Evolutionary conservation across 163 green algal species (phyloP).

Genomic region (Scenedesmus sp.): DNA sequence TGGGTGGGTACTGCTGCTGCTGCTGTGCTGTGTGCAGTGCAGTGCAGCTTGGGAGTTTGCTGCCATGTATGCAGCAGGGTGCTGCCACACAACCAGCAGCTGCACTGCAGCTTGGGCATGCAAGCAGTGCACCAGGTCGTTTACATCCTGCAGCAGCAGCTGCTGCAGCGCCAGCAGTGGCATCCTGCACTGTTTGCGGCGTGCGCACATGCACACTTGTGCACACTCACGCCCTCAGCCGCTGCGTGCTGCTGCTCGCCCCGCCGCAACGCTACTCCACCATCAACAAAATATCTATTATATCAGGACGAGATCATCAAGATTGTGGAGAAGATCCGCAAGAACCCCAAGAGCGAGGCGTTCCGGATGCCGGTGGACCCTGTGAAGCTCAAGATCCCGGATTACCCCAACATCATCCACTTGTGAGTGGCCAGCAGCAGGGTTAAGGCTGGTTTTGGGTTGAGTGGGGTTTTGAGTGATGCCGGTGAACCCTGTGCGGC

Average conservation of each 20-base stretch:
- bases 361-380: constrained; percentile 85
- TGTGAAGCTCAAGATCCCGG: constrained; percentile 71
- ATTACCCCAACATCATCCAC: constrained; percentile 90
- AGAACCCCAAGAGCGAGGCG: constrained; percentile 49
- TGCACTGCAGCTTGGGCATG: background rate
- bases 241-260: background rate
- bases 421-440: background rate
- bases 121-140: too few species aligned
- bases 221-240: background rate
- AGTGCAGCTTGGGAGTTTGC: background rate
- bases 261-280: background rate
- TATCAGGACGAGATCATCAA: constrained; percentile 41
- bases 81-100: background rate
- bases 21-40: background rate
- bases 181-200: background rate
- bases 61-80: background rate
- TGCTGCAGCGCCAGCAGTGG: background rate
- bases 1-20: constrained; percentile 31
- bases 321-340: constrained; percentile 43
- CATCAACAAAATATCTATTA: background rate
- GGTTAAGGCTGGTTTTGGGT: background rate
- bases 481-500: too few species aligned
- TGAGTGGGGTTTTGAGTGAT: too few species aligned
- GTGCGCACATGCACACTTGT: background rate
- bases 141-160: background rate